Conservation (phyloP, 192 early-diverging fungal species). For the Phlyctochytrium arcticum region DNA sequence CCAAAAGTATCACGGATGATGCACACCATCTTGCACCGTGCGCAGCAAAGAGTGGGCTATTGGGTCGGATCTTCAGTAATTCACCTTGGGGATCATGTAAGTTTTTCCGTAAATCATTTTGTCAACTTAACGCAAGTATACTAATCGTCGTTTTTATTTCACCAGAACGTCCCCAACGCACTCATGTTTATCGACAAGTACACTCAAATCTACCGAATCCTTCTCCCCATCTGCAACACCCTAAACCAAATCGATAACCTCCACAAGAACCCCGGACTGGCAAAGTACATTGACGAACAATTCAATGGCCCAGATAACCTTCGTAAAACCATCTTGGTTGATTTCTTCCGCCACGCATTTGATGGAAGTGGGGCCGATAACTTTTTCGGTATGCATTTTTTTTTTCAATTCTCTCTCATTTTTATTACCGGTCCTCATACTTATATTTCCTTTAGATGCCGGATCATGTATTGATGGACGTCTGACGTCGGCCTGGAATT, state of each 20-base stretch:
- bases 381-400: constrained; percentile 35
- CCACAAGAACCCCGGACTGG: constrained; percentile 52
- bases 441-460: constrained; percentile 60
- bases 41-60: constrained; percentile 72
- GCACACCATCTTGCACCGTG: constrained; percentile 85
- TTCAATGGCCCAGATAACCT: constrained; percentile 60
- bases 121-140: background rate
- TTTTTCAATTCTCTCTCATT: constrained; percentile 2
- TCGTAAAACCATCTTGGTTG: constrained; percentile 73
- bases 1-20: constrained; percentile 78
- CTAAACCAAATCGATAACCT: constrained; percentile 65
- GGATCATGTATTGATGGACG: constrained; percentile 95
- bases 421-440: background rate
- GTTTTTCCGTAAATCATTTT: background rate
- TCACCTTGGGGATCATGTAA: constrained; percentile 87
- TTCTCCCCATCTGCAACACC: constrained; percentile 78
- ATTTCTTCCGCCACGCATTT: constrained; percentile 96
- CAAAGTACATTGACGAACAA: constrained; percentile 60
- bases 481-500: constrained; percentile 83
- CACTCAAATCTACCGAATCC: constrained; percentile 94
- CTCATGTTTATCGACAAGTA: constrained; percentile 98
- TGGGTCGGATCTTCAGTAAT: constrained; percentile 97
- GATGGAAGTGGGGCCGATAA: constrained; percentile 88
- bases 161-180: constrained; percentile 91
- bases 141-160: background rate